A percentile compares a stretch with the other conserved stretches of the same genome.
Conservation (phyloP, 192 early-diverging fungal species). For the Dimargaris cristalligena region DNA sequence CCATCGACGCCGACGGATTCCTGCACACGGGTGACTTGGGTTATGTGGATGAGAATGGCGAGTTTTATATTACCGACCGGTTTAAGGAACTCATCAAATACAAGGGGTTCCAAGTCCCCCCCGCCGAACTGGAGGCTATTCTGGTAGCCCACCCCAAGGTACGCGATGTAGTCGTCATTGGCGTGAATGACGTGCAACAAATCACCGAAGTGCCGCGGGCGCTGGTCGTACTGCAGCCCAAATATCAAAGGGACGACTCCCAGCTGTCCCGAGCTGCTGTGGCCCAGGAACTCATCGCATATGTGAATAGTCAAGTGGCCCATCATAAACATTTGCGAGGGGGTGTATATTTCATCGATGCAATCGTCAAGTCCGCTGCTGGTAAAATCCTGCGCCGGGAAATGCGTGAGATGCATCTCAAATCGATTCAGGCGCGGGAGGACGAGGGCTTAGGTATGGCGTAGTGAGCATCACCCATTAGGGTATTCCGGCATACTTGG, state of each 20-base stretch:
- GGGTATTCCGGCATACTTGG: too few species aligned
- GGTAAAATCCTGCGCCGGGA: conserved; percentile 72
- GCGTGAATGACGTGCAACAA: conserved; percentile 39
- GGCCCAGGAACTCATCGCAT: conserved; percentile 29
- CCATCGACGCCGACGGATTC: conserved; percentile 59
- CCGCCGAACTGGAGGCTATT: conserved; percentile 69
- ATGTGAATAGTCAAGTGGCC: conserved; percentile 44
- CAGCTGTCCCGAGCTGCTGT: too few species aligned
- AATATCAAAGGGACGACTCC: conserved; percentile 17
- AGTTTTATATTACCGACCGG: conserved; percentile 53
- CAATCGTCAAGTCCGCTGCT: conserved; percentile 55
- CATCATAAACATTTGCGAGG: conserved; percentile 65
- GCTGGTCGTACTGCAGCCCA: conserved; percentile 43
- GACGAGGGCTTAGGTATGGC: too few species aligned
- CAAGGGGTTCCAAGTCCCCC: conserved; percentile 66
- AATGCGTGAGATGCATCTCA: too few species aligned
- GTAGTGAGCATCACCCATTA: too few species aligned
- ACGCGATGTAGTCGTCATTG: conserved; percentile 51
- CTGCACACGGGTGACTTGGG: conserved; percentile 76
- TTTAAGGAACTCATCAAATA: conserved; percentile 89
- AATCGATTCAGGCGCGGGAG: too few species aligned
- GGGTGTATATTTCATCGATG: conserved; percentile 49
- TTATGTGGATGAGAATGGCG: conserved; percentile 38
- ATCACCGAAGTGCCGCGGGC: conserved; percentile 64
- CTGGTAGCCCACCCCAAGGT: conserved; percentile 52